A percentile compares a stretch with the other conserved stretches of the same genome.
phyloP scores from a whole-genome alignment of 148 eudicot genomes.

The Rhododendron mucronatum region DNA sequence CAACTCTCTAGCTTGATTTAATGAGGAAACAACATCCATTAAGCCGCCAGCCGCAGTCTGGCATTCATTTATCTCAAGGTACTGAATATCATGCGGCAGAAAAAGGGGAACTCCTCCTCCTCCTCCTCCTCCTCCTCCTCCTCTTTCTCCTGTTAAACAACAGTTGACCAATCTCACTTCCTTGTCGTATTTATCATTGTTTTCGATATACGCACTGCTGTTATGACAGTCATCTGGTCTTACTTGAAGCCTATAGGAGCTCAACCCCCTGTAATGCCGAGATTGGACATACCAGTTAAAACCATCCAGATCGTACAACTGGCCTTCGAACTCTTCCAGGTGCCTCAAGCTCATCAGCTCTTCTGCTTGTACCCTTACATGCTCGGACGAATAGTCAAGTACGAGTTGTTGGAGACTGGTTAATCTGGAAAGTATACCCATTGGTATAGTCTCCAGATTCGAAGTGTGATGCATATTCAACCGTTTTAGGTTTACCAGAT shows the following conservation, averaged over 20 bases:
- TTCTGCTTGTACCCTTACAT: background rate
- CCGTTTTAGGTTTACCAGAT: conserved; percentile 6
- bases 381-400: background rate
- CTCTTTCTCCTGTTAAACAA: background rate
- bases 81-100: background rate
- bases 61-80: conserved; percentile 2
- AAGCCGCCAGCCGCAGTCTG: background rate
- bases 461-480: background rate
- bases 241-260: background rate
- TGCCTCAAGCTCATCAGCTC: background rate
- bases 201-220: background rate
- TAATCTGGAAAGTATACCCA: background rate
- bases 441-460: background rate
- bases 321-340: conserved; percentile 16
- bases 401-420: conserved; percentile 10
- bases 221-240: background rate
- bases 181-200: background rate
- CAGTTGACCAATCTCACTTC: background rate
- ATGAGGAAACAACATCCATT: background rate
- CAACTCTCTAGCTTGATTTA: background rate
- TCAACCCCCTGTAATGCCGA: conserved; percentile 1
- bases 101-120: background rate
- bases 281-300: conserved; percentile 7
- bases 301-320: background rate
- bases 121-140: background rate